Conservation (phyloP, 192 early-diverging fungal genomes). For the Gryganskiella cystojenkinii region DNA sequence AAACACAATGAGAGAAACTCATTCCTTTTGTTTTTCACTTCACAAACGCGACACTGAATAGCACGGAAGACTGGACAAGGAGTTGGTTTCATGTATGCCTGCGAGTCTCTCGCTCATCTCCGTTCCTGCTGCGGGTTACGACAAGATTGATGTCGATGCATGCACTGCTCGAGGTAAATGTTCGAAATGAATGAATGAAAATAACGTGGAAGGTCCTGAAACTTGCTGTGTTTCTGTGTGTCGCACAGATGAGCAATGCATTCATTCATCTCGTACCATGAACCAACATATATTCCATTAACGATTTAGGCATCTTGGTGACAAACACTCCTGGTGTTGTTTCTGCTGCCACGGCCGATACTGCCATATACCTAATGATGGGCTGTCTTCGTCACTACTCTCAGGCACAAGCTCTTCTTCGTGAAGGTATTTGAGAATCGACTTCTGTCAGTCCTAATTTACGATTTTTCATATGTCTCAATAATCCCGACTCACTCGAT, state of each 20-base stretch:
- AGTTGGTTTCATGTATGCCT: background rate
- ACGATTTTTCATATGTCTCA: no score
- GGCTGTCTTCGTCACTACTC: conserved; percentile 58
- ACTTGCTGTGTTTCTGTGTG: background rate
- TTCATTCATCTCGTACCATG: background rate
- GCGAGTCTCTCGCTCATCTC: conserved; percentile 39
- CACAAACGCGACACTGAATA: background rate
- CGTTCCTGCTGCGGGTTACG: conserved; percentile 50
- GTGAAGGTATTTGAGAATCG: conserved; percentile 40
- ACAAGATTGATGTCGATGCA: conserved; percentile 52
- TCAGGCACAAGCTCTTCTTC: conserved; percentile 43
- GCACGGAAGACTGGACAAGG: background rate
- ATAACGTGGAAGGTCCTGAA: background rate
- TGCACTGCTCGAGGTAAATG: conserved; percentile 41
- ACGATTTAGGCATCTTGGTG: conserved; percentile 43
- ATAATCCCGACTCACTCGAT: background rate
- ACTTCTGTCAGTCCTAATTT: background rate
- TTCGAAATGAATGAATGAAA: background rate
- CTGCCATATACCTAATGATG: conserved; percentile 58
- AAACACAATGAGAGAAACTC: background rate
- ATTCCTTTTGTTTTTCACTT: background rate
- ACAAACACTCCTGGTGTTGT: conserved; percentile 58
- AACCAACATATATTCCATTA: background rate
- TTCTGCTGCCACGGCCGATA: conserved; percentile 56
- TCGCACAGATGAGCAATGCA: background rate